Evolutionary conservation across 164 flowering plant species (phyloP), one percentile per base, ranked within the genome.

Genomic region (Stephania yunnanensis): DNA sequence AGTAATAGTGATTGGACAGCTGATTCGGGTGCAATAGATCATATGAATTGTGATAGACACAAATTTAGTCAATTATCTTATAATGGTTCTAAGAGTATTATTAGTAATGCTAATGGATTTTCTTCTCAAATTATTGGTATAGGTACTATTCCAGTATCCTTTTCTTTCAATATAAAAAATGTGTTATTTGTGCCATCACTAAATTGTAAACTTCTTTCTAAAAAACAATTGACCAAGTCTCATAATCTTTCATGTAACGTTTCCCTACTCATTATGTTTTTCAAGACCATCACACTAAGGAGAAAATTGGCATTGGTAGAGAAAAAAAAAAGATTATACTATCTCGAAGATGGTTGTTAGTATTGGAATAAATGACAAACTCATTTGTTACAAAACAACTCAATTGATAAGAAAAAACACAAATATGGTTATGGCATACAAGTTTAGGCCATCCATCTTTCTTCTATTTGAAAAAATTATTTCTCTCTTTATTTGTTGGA

Each of bases 361-460:
- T 19, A 7, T 7, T 8, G 4, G 10, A 44, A 6, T 11, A 7
- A 8, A 8, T 6, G 5, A 50, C 72, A 42, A 31, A 10, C 12
- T 53, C 31, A 46, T 11, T 1, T 10, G 6, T 1, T 25, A 8
- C 10, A 9, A 4, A 17, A 52, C n/a, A 15, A 55, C 1, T 10
- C 17, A 5, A 13, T 55, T 11, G 31, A 20, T 1, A 19, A 10
- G 7, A 25, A 10, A 53, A 68, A 36, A 5, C 2, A 15, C 46
- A 68, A 1, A 68, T 68, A 17, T 68, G 76, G 76, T 20, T 78
- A 50, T 74, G 72, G 72, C 78, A 78, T 15, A 52, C 0, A 46
- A 25, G 81, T 25, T 46, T 71, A 6, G 73, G 72, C 0, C 68
- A 74, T 13, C 74, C 80, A 36, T 78, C 80, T 4, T 70, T 74